Evolutionary conservation across 306 rosid genomes (phyloP).

Genomic region (Trichosanthes truncata): DNA sequence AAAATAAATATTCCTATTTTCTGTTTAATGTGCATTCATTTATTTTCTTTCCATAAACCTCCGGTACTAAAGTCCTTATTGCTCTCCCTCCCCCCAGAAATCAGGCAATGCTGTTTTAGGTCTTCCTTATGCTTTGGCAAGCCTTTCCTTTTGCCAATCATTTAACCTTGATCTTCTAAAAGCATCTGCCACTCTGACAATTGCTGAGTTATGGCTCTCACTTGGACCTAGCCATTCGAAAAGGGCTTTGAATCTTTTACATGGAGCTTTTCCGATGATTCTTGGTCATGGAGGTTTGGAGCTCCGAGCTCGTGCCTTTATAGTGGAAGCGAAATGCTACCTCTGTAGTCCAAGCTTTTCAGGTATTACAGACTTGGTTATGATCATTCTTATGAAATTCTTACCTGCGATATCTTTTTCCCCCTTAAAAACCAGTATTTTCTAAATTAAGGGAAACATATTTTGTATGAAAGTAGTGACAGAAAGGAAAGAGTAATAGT

Average conservation of each 20-base stretch:
- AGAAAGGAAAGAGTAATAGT: background rate
- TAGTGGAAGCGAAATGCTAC: constrained; percentile 86
- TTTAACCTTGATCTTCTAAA: constrained; percentile 93
- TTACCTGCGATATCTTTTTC: background rate
- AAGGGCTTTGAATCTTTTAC: constrained; percentile 77
- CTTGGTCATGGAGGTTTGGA: constrained; percentile 99
- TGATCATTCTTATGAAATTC: background rate
- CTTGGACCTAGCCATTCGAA: constrained; percentile 86
- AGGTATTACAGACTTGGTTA: constrained; percentile 25
- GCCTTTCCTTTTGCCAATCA: constrained; percentile 90
- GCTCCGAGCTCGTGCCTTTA: constrained; percentile 82
- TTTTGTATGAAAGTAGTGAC: background rate
- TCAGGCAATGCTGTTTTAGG: constrained; percentile 93
- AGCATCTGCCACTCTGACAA: constrained; percentile 83
- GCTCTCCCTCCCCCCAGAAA: constrained; percentile 40
- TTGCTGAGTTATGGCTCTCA: constrained; percentile 90
- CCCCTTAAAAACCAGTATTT: background rate
- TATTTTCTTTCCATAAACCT: background rate
- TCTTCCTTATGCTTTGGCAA: constrained; percentile 87
- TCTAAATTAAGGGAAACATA: background rate
- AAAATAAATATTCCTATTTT: background rate
- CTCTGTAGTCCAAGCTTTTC: constrained; percentile 66
- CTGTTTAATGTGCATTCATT: background rate
- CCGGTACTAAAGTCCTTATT: background rate
- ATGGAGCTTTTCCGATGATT: constrained; percentile 84